Evolutionary conservation across 2,329 filamentous ascomycete genomes (phyloP), one percentile per base, ranked within the genome.

Genomic region (Pseudohalonectria lignicola): DNA sequence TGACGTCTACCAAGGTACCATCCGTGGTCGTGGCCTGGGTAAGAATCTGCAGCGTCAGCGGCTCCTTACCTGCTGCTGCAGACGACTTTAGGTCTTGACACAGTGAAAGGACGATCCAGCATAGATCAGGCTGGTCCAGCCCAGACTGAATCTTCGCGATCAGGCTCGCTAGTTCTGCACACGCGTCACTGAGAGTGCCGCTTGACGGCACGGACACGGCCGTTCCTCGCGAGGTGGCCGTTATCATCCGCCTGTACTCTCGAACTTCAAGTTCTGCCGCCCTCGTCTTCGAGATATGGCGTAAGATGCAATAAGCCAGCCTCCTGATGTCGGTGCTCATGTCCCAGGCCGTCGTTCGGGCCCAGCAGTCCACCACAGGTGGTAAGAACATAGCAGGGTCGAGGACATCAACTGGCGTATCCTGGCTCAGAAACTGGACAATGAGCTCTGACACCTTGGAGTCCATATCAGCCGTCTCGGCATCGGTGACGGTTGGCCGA

Each of bases 231-330:
- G 47, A 42, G 2, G 52, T 44, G 12, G 47, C 25, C n/a, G 53
- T 49, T 11, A 57, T 51, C 20, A 62, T 48, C 15, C 57, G 53
- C 9, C 60, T 55, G 39, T 62, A 64, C 40, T 67, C 63, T 3
- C 58, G 53, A 3, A 64, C 51, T 19, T 34, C 26, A n/a, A 12
- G 17, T n/a, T 15, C 16, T 16, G 13, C 10, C 12, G 15, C 21
- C 28, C 19, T 35, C 8, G 36, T n/a, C n/a, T 32, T 11, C 30
- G 31, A 15, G 12, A 51, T 32, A 6, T 34, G 26, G 39, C 55
- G 55, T 15, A 61, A 39, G 10, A 62, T 37, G 8, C 54, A 50
- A 37, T 64, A 66, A 5, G 59, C 60, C 12, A 61, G 44, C 17
- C 56, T 45, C 11, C 64, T 56, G 17, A 60, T 41, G 0, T 43